phyloP scores from a whole-genome alignment of 1,284 basidiomycete species.

The Cryptococcus sp. region DNA sequence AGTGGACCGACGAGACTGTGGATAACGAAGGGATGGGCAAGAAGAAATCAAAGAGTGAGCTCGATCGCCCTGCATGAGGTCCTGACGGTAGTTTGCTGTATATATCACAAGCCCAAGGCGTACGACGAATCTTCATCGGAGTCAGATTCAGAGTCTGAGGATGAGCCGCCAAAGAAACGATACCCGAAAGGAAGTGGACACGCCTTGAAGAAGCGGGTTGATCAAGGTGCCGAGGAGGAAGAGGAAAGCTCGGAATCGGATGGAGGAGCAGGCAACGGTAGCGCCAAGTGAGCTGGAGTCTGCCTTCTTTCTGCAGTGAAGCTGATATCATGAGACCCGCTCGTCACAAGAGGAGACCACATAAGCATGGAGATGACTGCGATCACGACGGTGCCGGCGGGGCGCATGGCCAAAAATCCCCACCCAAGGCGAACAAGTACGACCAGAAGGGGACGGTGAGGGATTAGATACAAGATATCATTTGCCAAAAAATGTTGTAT shows the following conservation, averaged over 20 bases:
- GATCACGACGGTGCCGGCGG: slow-evolving; percentile 11
- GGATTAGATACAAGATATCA: not conserved
- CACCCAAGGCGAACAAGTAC: slow-evolving; percentile 25
- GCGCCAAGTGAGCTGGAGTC: slow-evolving; percentile 21
- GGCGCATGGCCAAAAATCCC: slow-evolving; percentile 1
- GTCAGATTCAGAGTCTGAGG: slow-evolving; percentile 40
- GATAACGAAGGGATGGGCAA: slow-evolving; percentile 50
- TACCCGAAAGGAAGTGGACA: slow-evolving; percentile 2
- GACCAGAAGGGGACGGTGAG: slow-evolving; percentile 5
- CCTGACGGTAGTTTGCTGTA: slow-evolving; percentile 47
- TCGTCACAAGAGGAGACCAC: slow-evolving; percentile 9
- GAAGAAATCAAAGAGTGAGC: slow-evolving; percentile 51
- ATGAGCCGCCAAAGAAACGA: slow-evolving; percentile 10
- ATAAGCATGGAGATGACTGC: slow-evolving; percentile 20
- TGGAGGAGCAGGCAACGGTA: slow-evolving; percentile 31
- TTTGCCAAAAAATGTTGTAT: not conserved
- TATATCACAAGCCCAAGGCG: slow-evolving; percentile 49
- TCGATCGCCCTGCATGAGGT: not conserved
- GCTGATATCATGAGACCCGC: slow-evolving; percentile 11
- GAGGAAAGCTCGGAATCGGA: slow-evolving; percentile 29
- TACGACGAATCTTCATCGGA: slow-evolving; percentile 48
- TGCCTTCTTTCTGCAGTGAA: not conserved
- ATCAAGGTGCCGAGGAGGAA: slow-evolving; percentile 9
- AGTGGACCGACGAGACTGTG: slow-evolving; percentile 47
- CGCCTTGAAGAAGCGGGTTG: slow-evolving; percentile 4